Evolutionary conservation across 176 grass and related monocot genomes (phyloP), one percentile per base, ranked within the genome.

Genomic region (Oryza punctata): DNA sequence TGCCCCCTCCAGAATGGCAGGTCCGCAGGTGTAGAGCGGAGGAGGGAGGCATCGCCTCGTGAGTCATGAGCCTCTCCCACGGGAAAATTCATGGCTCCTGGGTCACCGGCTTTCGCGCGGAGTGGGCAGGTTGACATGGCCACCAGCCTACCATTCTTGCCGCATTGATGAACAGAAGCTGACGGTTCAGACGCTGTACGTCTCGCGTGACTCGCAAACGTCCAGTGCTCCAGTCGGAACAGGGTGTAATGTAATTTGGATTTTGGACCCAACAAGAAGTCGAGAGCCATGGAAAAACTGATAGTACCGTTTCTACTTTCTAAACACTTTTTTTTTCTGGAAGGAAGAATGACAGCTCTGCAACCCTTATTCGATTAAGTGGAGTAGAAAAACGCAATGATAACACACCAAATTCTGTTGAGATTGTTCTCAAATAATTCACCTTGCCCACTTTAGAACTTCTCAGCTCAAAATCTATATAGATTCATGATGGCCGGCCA

Each of bases 131-230:
- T 70, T 33, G 32, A 11, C 25, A 35, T 23, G n/a, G 35, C 45
- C 45, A 11, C 46, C 10, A 29, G 43, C 68, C 16, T 44, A 15
- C 52, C 25, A 29, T 35, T 72, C 80, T 63, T 7, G 69, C 37
- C 69, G 25, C 54, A 82, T 82, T 73, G 26, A 82, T 82, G 80
- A 73, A 46, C 80, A 44, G 24, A 82, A 15, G 80, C 16, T 10
- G 80, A 82, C 16, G 66, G 29, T 57, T 40, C 65, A 25, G 45
- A 80, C 65, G 37, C 37, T 38, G 37, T 9, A 38, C 5, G 44
- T 12, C 63, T 67, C 43, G 29, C 19, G 16, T 54, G 50, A 11
- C 50, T 19, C 50, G 50, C 19, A 27, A 24, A 29, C 18, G 45
- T 63, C 54, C 54, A 10, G 19, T 5, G 15, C 45, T 12, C 45